A percentile compares a stretch with the other conserved stretches of the same genome.
These are phyloP conservation scores for Xylariaceae sp. DNA, from an alignment of 2,329 filamentous ascomycete species.

Conservation along the genomic window DNA sequence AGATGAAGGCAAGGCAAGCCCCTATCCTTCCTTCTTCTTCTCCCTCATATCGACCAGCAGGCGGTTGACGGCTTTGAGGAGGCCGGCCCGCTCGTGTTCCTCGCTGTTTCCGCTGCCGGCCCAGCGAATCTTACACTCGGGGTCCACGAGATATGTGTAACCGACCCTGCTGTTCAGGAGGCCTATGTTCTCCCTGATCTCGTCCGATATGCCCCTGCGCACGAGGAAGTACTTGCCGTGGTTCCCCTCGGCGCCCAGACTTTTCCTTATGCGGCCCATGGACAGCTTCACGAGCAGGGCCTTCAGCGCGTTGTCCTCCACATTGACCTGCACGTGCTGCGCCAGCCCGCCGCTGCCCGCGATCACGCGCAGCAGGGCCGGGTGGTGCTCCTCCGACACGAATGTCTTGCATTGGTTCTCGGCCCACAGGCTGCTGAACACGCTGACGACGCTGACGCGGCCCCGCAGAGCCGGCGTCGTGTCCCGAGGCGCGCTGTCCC, in stretches of 20 bases:
- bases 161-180: slow-evolving; percentile 87
- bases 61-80: slow-evolving; percentile 59
- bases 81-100: slow-evolving; percentile 58
- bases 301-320: slow-evolving; percentile 74
- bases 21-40: slow-evolving; percentile 7
- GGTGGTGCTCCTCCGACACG: slow-evolving; percentile 58
- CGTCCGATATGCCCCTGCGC: slow-evolving; percentile 50
- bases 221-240: slow-evolving; percentile 60
- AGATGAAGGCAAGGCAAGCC: too few species aligned
- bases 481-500: slow-evolving; percentile 48
- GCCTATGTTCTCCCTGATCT: slow-evolving; percentile 58
- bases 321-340: slow-evolving; percentile 81
- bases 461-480: slow-evolving; percentile 72
- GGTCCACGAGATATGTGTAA: slow-evolving; percentile 87
- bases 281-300: slow-evolving; percentile 54
- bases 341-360: slow-evolving; percentile 46
- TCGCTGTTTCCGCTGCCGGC: slow-evolving; percentile 72
- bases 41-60: slow-evolving; percentile 56
- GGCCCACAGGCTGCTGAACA: slow-evolving; percentile 84
- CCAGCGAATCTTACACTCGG: slow-evolving; percentile 86
- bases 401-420: slow-evolving; percentile 74
- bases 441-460: slow-evolving; percentile 69
- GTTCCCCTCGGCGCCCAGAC: slow-evolving; percentile 44
- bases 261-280: slow-evolving; percentile 45
- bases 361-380: slow-evolving; percentile 61